A percentile compares a stretch with the other conserved stretches of the same genome.
Conservation (phyloP, 1,284 basidiomycete species). For the Ustilago hordei region DNA sequence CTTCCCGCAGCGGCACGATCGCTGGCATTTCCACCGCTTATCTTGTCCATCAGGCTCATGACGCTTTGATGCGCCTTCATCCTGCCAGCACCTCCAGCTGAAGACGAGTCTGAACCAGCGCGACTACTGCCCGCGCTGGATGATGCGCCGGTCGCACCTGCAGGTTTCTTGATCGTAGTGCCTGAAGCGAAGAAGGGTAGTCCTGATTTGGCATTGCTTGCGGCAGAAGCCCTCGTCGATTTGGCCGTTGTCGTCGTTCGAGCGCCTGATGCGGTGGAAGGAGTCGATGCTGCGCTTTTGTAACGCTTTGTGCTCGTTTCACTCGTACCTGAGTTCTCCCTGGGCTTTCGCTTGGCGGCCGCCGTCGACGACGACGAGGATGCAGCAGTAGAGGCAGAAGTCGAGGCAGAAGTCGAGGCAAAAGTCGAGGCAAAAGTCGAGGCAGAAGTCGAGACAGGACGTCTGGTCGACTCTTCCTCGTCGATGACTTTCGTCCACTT, state of each 20-base stretch:
- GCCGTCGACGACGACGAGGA: slow-evolving; percentile 2
- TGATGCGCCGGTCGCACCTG: background rate
- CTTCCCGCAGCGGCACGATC: slow-evolving; percentile 17
- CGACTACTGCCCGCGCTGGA: slow-evolving; percentile 6
- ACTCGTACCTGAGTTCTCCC: slow-evolving; percentile 10
- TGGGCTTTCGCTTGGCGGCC: slow-evolving; percentile 30
- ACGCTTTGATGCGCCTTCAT: slow-evolving; percentile 21
- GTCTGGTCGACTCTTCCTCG: slow-evolving; percentile 7
- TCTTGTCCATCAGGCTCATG: slow-evolving; percentile 47
- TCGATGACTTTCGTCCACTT: slow-evolving; percentile 56
- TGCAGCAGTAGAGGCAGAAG: slow-evolving; percentile 3
- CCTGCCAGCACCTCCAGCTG: slow-evolving; percentile 3
- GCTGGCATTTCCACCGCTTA: slow-evolving; percentile 18
- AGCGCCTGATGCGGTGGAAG: slow-evolving; percentile 5
- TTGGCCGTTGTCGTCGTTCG: slow-evolving; percentile 2
- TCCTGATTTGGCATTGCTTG: slow-evolving; percentile 20
- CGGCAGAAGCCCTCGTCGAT: slow-evolving; percentile 5
- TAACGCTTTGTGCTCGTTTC: slow-evolving; percentile 31
- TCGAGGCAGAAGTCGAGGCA: background rate
- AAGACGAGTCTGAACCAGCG: background rate
- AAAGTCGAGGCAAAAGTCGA: slow-evolving; percentile 1
- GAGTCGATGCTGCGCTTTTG: slow-evolving; percentile 18
- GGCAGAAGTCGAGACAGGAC: background rate
- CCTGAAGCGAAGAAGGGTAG: slow-evolving; percentile 26
- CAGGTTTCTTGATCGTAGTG: slow-evolving; percentile 10